Percentiles rank a stretch among this genome's conserved stretches.
Conservation (phyloP, 441 rosid species). For the Syzygium syzygioides region DNA sequence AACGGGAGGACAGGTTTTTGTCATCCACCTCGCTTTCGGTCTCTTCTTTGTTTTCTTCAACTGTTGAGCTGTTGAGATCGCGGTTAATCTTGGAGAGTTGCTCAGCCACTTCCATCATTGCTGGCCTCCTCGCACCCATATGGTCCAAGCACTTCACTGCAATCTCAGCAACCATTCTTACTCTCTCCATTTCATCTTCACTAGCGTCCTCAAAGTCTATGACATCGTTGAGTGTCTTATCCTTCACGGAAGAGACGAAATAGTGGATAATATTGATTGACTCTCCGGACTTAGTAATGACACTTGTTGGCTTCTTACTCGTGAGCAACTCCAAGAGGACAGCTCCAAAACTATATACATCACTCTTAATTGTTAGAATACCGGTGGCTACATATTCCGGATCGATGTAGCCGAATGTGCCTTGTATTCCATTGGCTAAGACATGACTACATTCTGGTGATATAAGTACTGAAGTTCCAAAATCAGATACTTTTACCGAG, state of each 20-base stretch:
- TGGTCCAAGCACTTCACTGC: background rate
- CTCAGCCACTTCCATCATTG: background rate
- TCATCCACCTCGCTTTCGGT: background rate
- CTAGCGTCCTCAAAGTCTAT: background rate
- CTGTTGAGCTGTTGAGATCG: background rate
- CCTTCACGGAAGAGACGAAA: background rate
- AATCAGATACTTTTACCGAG: background rate
- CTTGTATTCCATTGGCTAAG: background rate
- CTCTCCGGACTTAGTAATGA: background rate
- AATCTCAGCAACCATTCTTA: background rate
- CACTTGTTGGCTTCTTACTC: background rate
- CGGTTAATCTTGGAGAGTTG: background rate
- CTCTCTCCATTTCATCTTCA: background rate
- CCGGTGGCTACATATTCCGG: background rate
- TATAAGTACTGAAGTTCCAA: background rate
- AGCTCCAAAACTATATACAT: background rate
- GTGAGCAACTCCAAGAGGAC: background rate
- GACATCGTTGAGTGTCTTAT: background rate
- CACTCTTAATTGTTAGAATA: background rate
- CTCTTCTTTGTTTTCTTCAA: background rate
- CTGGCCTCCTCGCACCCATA: background rate
- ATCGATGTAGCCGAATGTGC: background rate
- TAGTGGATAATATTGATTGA: background rate
- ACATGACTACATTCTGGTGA: background rate
- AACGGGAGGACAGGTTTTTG: background rate